These are phyloP conservation scores for Hirschfeldia incana DNA, from an alignment of 345 rosid genomes.

Conservation along the genomic window DNA sequence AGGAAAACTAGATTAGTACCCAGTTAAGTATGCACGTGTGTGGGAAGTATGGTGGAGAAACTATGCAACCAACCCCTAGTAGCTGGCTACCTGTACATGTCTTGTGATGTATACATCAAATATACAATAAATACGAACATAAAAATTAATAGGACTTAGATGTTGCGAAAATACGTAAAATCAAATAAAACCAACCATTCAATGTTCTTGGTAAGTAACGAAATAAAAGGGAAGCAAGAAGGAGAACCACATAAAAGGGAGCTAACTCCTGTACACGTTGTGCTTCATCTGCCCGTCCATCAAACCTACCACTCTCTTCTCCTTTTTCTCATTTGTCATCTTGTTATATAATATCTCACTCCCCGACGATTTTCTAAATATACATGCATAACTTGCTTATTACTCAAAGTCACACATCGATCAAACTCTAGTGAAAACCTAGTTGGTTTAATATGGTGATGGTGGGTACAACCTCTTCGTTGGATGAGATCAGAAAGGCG, in stretches of 20 bases:
- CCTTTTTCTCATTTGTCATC: background rate
- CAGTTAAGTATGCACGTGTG: slow-evolving; percentile 36
- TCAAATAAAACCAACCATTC: slow-evolving; percentile 34
- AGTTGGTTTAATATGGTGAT: slow-evolving; percentile 10
- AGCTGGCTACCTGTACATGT: background rate
- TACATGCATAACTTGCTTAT: background rate
- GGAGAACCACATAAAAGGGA: slow-evolving; percentile 31
- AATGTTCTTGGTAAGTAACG: slow-evolving; percentile 38
- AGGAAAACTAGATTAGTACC: background rate
- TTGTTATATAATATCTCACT: slow-evolving; percentile 25
- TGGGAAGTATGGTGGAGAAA: slow-evolving; percentile 10
- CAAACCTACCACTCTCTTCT: slow-evolving; percentile 44
- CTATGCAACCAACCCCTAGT: slow-evolving; percentile 13
- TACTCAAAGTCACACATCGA: background rate
- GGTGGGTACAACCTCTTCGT: slow-evolving; percentile 25
- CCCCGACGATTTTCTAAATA: background rate
- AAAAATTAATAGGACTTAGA: slow-evolving; percentile 3
- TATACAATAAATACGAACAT: background rate
- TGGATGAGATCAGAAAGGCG: slow-evolving; percentile 57
- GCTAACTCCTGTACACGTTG: slow-evolving; percentile 45
- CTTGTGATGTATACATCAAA: background rate
- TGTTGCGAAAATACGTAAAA: background rate
- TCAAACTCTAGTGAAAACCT: background rate
- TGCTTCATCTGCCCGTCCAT: slow-evolving; percentile 49
- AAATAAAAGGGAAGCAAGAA: slow-evolving; percentile 18